Evolutionary conservation across 345 rosid genomes (phyloP).

Genomic region (Cardamine occulta): DNA sequence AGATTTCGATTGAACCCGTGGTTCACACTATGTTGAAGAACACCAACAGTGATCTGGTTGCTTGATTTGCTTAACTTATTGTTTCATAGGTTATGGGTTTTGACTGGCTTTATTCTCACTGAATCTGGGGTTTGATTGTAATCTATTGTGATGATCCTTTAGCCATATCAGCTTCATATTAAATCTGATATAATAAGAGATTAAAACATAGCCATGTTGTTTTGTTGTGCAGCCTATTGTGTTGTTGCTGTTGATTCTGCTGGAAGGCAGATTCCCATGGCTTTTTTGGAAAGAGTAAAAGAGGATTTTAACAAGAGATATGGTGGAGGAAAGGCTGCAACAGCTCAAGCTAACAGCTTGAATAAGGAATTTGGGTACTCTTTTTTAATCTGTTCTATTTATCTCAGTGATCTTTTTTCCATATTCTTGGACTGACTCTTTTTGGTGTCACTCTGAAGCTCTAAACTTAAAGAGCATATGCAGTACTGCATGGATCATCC

Average conservation of each 20-base stretch:
- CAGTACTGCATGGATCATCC: constrained; percentile 95
- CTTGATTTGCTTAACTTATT: background rate
- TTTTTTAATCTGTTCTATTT: background rate
- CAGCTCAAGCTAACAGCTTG: constrained; percentile 73
- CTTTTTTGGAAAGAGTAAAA: constrained; percentile 78
- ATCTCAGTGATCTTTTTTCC: background rate
- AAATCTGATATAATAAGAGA: background rate
- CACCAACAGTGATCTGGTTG: constrained; percentile 12
- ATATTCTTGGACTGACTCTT: constrained; percentile 10
- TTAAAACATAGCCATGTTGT: constrained; percentile 1
- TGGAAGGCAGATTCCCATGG: constrained; percentile 89
- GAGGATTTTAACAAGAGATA: constrained; percentile 89
- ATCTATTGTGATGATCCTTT: background rate
- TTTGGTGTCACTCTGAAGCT: constrained; percentile 44
- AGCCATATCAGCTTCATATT: background rate
- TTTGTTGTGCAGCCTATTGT: constrained; percentile 65
- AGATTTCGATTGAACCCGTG: constrained; percentile 7
- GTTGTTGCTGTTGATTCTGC: constrained; percentile 94
- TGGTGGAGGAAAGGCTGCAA: constrained; percentile 88
- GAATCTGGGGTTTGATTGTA: constrained; percentile 10
- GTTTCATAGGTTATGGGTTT: constrained; percentile 9
- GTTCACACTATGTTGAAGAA: background rate
- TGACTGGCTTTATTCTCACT: background rate
- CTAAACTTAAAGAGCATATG: constrained; percentile 95
- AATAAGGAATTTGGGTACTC: constrained; percentile 77